Conservation (phyloP, 2,329 filamentous ascomycete species). For the Teratosphaeria pseudoeucalypti region DNA sequence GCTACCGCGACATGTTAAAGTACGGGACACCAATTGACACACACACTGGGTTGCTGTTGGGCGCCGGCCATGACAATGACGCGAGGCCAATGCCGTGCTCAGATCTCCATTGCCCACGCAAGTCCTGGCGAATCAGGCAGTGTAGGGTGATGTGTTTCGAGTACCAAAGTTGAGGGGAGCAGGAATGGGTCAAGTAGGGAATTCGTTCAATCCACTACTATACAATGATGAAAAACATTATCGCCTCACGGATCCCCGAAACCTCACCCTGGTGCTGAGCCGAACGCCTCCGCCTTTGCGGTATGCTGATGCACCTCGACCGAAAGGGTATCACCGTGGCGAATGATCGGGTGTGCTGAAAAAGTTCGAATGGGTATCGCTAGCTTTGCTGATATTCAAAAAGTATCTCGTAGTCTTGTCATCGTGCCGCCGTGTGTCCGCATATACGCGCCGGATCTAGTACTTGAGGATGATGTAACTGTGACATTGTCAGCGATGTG, state of each 20-base stretch:
- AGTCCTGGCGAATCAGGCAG: neutral
- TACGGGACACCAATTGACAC: neutral
- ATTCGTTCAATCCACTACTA: neutral
- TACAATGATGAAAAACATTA: neutral
- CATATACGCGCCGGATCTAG: conserved; percentile 36
- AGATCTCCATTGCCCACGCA: no score
- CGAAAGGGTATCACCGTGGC: neutral
- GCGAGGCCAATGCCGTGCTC: no score
- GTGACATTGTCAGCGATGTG: neutral
- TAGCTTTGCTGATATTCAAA: neutral
- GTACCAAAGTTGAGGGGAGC: neutral
- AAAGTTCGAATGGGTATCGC: neutral
- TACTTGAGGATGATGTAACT: conserved; percentile 85
- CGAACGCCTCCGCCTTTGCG: neutral
- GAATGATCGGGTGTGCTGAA: neutral
- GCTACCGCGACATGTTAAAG: neutral
- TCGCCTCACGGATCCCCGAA: neutral
- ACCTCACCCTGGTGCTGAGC: neutral
- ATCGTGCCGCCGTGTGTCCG: neutral
- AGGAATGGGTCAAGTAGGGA: neutral
- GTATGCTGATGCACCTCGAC: neutral
- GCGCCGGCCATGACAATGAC: neutral
- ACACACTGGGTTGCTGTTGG: neutral
- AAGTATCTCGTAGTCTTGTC: neutral
- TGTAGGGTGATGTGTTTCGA: no score